phyloP scores from a whole-genome alignment of 192 early-diverging fungal species.

The Chytriomyces hyalinus region DNA sequence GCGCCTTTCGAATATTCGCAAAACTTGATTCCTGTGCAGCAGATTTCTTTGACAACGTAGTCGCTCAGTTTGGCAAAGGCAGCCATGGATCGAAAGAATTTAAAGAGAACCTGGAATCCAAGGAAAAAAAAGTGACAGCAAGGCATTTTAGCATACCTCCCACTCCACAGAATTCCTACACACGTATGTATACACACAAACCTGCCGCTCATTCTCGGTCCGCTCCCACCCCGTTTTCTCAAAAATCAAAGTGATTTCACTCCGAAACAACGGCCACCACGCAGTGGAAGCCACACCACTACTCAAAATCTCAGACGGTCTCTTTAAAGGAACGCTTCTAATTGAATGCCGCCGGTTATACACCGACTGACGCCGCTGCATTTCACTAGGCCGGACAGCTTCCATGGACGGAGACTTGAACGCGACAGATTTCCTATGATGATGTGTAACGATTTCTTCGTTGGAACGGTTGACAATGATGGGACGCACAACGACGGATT shows the following conservation, averaged over 20 bases:
- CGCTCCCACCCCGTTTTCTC: conserved; percentile 19
- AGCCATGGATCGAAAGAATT: conserved; percentile 10
- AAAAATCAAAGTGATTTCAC: conserved; percentile 23
- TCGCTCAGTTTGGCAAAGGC: conserved; percentile 29
- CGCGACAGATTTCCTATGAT: background rate
- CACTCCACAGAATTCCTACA: no score
- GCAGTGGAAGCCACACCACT: background rate
- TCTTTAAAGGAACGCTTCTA: background rate
- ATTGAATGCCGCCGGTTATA: background rate
- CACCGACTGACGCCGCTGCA: background rate
- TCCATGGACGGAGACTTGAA: background rate
- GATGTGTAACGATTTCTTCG: background rate
- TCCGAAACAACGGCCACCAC: conserved; percentile 18
- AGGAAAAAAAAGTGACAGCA: background rate
- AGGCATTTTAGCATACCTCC: background rate
- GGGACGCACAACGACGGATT: background rate
- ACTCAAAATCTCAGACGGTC: conserved; percentile 6
- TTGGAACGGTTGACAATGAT: no score
- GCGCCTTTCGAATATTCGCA: conserved; percentile 6
- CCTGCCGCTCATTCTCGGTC: conserved; percentile 5
- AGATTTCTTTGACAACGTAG: conserved; percentile 25
- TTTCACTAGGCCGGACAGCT: background rate
- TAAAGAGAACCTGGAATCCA: conserved; percentile 14
- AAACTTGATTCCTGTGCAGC: background rate
- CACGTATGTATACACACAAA: background rate